phyloP scores from a whole-genome alignment of 345 rosid species.

The Rubroshorea leprosula region DNA sequence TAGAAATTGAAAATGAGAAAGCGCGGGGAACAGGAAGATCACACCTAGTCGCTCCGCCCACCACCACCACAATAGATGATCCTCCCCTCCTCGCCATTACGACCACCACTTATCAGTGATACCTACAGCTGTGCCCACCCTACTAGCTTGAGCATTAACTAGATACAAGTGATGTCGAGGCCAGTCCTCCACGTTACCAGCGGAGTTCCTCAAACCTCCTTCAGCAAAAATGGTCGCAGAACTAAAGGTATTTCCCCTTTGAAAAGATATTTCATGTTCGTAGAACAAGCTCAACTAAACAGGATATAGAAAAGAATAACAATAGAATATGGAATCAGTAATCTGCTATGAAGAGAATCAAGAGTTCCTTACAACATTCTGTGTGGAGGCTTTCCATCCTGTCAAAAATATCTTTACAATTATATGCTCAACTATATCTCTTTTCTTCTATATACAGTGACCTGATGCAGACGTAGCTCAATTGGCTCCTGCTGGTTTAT shows the following conservation, averaged over 20 bases:
- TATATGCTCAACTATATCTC: slow-evolving; percentile 25
- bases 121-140: no score
- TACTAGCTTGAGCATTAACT: neutral
- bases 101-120: no score
- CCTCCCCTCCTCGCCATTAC: no score
- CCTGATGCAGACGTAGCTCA: slow-evolving; percentile 32
- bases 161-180: no score
- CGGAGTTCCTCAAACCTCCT: no score
- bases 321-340: neutral
- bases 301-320: neutral
- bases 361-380: neutral
- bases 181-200: no score
- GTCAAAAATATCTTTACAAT: slow-evolving; percentile 30
- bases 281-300: neutral
- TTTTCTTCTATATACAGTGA: slow-evolving; percentile 51
- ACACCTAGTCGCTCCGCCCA: neutral
- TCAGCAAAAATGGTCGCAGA: no score
- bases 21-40: neutral
- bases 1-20: neutral
- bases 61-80: no score
- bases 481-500: slow-evolving; percentile 39
- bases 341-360: neutral
- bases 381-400: slow-evolving; percentile 16
- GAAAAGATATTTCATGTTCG: neutral
- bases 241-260: neutral